Evolutionary conservation across 495 filamentous ascomycete genomes (phyloP), one percentile per base, ranked within the genome.

Genomic region (Tuber melanosporum): DNA sequence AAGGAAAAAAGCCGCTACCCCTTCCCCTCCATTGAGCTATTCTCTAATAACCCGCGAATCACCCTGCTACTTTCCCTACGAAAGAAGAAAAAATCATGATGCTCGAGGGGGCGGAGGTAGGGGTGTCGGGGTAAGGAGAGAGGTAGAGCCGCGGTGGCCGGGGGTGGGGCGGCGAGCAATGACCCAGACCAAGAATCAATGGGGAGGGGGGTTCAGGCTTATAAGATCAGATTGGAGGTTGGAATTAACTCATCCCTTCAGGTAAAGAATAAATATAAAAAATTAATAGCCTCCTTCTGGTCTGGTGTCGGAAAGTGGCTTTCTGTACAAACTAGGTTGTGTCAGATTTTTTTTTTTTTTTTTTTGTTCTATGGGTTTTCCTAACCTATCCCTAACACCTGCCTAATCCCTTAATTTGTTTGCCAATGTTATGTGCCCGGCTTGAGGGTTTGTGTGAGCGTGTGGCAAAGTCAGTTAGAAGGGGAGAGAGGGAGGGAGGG

Each of bases 161-260:
- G 49, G 6, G 49, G 7, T 73, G 76, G 73, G 75, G 78, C 72
- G 75, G 78, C 79, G 78, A 80, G 78, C 78, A 79, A 79, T 80
- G 73, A 73, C 57, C 77, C 78, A 73, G 66, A 75, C 20, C 73
- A 80, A 78, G 78, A 71, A 78, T 79, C 49, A 52, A n/a, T 52
- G 20, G 47, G 49, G 49, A 22, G 47, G 49, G 8, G 49, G 49
- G 46, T 49, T 3, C 20, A 49, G 49, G 49, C 22, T n/a, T 57
- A 26, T 57, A 22, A 26, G 14, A 17, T 32, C 26, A 66, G 57
- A 32, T 26, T 62, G 52, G 52, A 62, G 52, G 52, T 62, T 62
- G 52, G 57, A 32, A 36, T 66, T 36, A 66, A 36, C 57, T 32
- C 57, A 66, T 66, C 10, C 57, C 57, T 66, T 15, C n/a, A 66